Evolutionary conservation across 441 rosid genomes (phyloP).

Genomic region (Rhodomyrtus psidioides): DNA sequence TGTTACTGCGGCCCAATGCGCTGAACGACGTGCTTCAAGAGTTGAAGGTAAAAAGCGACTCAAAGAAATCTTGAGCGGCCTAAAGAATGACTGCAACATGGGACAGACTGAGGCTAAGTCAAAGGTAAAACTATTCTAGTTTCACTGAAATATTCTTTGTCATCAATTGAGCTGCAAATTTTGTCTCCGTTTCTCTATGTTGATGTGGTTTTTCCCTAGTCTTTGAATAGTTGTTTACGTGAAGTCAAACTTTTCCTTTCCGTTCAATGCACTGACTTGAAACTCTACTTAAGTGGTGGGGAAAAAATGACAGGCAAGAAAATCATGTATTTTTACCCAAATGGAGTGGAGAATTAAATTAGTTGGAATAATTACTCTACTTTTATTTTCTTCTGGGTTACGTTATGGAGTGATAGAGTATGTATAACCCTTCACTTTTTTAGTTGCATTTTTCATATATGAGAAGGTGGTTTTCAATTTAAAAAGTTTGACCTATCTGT

Average conservation of each 20-base stretch:
- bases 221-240: background rate
- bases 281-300: background rate
- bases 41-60: conserved; percentile 61
- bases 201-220: background rate
- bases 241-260: background rate
- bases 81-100: conserved; percentile 18
- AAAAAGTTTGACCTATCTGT: background rate
- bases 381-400: background rate
- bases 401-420: background rate
- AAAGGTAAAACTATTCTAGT: conserved; percentile 29
- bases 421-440: background rate
- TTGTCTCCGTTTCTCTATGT: background rate
- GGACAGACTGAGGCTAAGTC: conserved; percentile 12
- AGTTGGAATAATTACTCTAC: background rate
- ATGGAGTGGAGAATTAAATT: background rate
- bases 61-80: conserved; percentile 34
- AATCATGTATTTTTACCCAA: background rate
- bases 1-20: conserved; percentile 74
- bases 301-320: background rate
- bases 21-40: conserved; percentile 50
- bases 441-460: background rate
- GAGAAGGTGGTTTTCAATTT: background rate
- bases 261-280: background rate
- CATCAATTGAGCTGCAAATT: background rate
- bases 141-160: background rate